phyloP scores from a whole-genome alignment of 2,329 filamentous ascomycete species.

The Pseudogymnoascus sp. region DNA sequence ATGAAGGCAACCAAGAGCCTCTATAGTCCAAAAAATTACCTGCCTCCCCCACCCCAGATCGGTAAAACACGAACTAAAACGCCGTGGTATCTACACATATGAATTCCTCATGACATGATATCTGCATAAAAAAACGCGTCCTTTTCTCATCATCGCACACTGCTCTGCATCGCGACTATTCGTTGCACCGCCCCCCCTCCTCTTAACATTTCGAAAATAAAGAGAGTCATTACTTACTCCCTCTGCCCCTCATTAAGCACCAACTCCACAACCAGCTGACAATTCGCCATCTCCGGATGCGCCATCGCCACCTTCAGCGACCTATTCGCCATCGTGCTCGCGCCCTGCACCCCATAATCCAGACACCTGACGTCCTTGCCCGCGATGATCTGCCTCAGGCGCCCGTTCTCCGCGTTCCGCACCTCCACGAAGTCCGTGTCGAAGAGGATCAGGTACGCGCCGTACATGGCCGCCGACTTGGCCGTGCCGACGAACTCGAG shows the following conservation, averaged over 20 bases:
- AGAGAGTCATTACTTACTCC: slow-evolving; percentile 23
- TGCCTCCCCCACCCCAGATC: not conserved
- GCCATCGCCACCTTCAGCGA: slow-evolving; percentile 94
- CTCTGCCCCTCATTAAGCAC: slow-evolving; percentile 78
- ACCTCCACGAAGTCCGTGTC: slow-evolving; percentile 97
- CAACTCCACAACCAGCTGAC: slow-evolving; percentile 86
- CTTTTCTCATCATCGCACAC: not conserved
- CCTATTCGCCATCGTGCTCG: slow-evolving; percentile 45
- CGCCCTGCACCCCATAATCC: slow-evolving; percentile 67
- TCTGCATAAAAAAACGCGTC: not conserved
- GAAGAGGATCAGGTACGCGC: slow-evolving; percentile 85
- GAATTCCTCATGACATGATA: slow-evolving; percentile 3
- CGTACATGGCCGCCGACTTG: slow-evolving; percentile 77
- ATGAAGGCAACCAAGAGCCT: slow-evolving; percentile 2
- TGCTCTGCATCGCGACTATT: not conserved
- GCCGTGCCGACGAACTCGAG: slow-evolving; percentile 99
- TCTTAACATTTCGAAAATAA: not conserved
- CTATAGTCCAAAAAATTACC: slow-evolving; percentile 4
- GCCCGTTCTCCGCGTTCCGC: slow-evolving; percentile 89
- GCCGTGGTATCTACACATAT: slow-evolving; percentile 6
- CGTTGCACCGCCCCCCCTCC: not conserved
- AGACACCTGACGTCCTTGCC: slow-evolving; percentile 83
- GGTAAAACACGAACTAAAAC: not conserved
- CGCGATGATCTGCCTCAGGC: slow-evolving; percentile 86
- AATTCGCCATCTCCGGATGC: slow-evolving; percentile 76